Evolutionary conservation across 495 filamentous ascomycete genomes (phyloP), one percentile per base, ranked within the genome.

Genomic region (Penicillium goetzii): DNA sequence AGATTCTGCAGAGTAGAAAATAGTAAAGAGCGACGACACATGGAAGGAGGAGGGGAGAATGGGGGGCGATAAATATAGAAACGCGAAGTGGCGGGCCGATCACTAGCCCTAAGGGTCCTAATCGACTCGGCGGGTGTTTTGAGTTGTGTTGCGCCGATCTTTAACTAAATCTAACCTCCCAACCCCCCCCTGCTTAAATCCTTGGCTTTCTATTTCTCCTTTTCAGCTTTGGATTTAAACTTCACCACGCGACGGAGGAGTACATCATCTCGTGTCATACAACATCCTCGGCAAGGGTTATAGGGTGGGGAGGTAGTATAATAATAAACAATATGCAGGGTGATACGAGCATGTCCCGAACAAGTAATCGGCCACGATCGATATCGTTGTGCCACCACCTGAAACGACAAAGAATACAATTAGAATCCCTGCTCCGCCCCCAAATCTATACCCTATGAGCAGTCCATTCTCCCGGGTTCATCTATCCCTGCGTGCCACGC

Each of bases 21-120:
- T 30, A 30, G 26, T 10, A 38, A 43, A 57, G n/a, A 26, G 34
- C 54, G 23, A 12, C 11, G 33, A 38, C 33, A 23, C 23, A 47
- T 47, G 43, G 43, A 23, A 25, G 43, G 21, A 23, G 19, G 43
- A 23, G 21, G 10, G 43, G 11, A 23, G n/a, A 47, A 15, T 14
- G 21, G 47, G 53, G 32, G 33, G 33, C 54, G 33, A 57, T 40
- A 57, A 57, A 57, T 38, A 57, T 57, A 41, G 54, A 32, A 56
- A 57, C 33, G 12, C 47, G 15, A 57, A 14, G 54, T n/a, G 21
- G 54, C 54, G 54, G 54, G 54, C 19, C 54, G 54, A 57, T 57
- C 54, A 57, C 30, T 30, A 23, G 52, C 52, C 52, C 30, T 36
- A 54, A 19, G 47, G 47, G 23, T 26, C 25, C 17, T 45, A 45